These are phyloP conservation scores for Macrophomina pseudophaseolina DNA, from an alignment of 2,329 filamentous ascomycete species.

Conservation along the genomic window DNA sequence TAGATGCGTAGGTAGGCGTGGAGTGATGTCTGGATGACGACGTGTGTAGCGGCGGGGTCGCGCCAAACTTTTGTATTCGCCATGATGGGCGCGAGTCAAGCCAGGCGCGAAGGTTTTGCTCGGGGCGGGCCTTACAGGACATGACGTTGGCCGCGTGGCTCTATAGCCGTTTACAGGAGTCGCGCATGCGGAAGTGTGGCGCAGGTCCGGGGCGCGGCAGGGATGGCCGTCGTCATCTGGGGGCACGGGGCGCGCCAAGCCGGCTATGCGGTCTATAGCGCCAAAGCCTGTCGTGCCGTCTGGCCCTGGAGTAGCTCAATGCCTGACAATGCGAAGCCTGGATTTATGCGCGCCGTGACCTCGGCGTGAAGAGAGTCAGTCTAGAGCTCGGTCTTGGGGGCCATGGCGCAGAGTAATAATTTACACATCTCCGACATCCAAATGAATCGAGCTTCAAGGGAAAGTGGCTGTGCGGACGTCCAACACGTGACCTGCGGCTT, in stretches of 20 bases:
- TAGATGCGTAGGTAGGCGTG: background rate
- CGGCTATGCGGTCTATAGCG: conserved; percentile 12
- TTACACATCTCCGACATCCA: background rate
- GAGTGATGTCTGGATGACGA: conserved; percentile 2
- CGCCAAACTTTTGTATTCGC: background rate
- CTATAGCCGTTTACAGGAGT: background rate
- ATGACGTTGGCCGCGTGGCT: conserved; percentile 21
- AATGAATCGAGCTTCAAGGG: background rate
- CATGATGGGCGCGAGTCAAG: background rate
- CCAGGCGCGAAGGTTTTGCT: background rate
- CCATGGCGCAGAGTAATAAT: no score
- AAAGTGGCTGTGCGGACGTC: background rate
- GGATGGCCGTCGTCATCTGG: conserved; percentile 7
- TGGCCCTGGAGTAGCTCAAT: background rate
- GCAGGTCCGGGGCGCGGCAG: conserved; percentile 15
- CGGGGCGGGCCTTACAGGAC: background rate
- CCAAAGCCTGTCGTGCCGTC: background rate
- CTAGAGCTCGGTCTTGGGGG: background rate
- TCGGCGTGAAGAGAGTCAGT: conserved; percentile 1
- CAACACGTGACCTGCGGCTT: background rate
- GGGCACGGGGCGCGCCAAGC: conserved; percentile 1
- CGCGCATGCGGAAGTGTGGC: conserved; percentile 7
- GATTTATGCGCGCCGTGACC: background rate
- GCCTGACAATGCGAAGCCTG: background rate
- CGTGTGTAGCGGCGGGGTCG: background rate